Conservation (phyloP, 305 asterid genomes). For the Solanum hybrid region DNA sequence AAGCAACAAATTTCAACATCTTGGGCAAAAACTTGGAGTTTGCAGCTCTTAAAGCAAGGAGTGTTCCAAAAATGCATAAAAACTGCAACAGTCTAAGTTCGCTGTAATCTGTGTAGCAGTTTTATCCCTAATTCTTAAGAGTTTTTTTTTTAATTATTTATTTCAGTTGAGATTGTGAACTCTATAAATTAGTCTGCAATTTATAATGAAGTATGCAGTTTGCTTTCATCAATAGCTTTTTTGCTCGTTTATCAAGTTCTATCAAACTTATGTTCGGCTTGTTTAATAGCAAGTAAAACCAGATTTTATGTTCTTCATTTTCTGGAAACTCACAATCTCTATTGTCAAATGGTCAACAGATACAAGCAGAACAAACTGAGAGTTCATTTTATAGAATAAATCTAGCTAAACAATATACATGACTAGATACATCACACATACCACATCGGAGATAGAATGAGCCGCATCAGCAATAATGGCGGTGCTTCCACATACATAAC, state of each 20-base stretch:
- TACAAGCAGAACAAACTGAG: not conserved
- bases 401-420: not conserved
- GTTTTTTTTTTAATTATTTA: not conserved
- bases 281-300: not conserved
- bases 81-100: not conserved
- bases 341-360: not conserved
- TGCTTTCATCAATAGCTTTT: not conserved
- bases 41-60: not conserved
- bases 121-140: not conserved
- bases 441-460: constrained; percentile 94
- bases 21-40: not conserved
- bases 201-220: not conserved
- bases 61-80: not conserved
- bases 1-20: not conserved
- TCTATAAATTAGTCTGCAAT: not conserved
- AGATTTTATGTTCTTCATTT: not conserved
- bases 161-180: not conserved
- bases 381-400: not conserved
- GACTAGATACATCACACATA: constrained; percentile 20
- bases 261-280: not conserved
- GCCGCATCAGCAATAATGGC: constrained; percentile 97
- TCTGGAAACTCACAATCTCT: not conserved
- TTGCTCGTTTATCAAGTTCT: not conserved
- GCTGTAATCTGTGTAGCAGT: not conserved
- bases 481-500: constrained; percentile 86